These are phyloP conservation scores for Nitzschia palea DNA, from an alignment of 108 stramenopile genomes.

Conservation along the genomic window DNA sequence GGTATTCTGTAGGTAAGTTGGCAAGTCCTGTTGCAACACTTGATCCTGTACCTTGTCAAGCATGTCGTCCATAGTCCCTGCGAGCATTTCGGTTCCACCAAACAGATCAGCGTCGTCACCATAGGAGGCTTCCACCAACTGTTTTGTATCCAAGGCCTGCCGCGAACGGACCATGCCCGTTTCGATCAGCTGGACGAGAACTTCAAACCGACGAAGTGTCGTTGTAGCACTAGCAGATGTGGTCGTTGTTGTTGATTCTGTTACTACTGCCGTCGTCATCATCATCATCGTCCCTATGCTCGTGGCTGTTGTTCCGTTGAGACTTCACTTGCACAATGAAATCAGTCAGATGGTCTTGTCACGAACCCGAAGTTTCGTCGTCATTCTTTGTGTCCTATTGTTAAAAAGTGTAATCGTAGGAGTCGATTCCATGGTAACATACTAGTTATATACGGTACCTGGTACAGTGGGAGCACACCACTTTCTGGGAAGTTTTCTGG, in stretches of 20 bases:
- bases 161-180: conserved; percentile 20
- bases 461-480: too few species aligned
- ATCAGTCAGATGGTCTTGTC: too few species aligned
- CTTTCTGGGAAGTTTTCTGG: too few species aligned
- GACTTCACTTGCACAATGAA: too few species aligned
- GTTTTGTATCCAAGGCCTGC: conserved; percentile 11
- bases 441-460: too few species aligned
- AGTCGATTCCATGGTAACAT: too few species aligned
- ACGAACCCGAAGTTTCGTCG: too few species aligned
- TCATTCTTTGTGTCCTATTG: too few species aligned
- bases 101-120: conserved; percentile 30
- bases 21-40: conserved; percentile 9
- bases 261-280: neutral
- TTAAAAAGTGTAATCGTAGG: too few species aligned
- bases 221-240: neutral
- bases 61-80: conserved; percentile 30
- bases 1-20: neutral
- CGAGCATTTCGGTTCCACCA: conserved; percentile 29
- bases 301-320: neutral
- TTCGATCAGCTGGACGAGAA: neutral
- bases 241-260: neutral
- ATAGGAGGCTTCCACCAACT: conserved; percentile 20
- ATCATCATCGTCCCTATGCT: neutral
- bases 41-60: conserved; percentile 29
- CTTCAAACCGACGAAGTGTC: neutral